Conservation (phyloP, 2,329 filamentous ascomycete species). For the Fusarium verrucosum region DNA sequence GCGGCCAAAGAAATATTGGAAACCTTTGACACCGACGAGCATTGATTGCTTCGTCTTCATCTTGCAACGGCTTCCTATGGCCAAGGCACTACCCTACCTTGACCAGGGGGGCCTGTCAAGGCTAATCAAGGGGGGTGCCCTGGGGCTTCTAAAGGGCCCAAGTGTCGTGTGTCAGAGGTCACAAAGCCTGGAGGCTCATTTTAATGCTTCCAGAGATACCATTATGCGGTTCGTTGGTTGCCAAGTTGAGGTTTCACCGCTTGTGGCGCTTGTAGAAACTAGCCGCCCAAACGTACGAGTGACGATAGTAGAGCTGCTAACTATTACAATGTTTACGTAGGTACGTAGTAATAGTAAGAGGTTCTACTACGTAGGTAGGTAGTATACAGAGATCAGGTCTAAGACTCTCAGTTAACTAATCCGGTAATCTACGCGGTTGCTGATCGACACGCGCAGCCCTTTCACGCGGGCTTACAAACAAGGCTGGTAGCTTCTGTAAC, state of each 20-base stretch:
- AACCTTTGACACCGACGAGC: conserved; percentile 22
- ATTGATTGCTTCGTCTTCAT: conserved; percentile 15
- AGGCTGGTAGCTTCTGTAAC: conserved; percentile 7
- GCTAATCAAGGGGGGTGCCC: conserved; percentile 27
- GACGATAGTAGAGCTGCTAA: background rate
- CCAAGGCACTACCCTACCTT: conserved; percentile 15
- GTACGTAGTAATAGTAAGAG: conserved; percentile 2
- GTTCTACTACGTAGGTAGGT: no score
- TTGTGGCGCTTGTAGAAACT: conserved; percentile 9
- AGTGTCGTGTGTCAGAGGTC: conserved; percentile 38
- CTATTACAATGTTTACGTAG: no score
- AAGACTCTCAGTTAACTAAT: conserved; percentile 10
- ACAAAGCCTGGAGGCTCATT: conserved; percentile 15
- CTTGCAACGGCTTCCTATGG: conserved; percentile 5
- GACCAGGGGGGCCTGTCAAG: conserved; percentile 27
- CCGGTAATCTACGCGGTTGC: conserved; percentile 27
- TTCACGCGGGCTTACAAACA: conserved; percentile 11
- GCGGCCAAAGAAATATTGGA: conserved; percentile 28
- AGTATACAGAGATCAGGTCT: no score
- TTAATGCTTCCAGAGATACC: conserved; percentile 6
- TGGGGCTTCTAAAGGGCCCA: conserved; percentile 10
- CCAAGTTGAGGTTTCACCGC: conserved; percentile 16
- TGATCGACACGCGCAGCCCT: conserved; percentile 15
- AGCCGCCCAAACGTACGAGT: background rate
- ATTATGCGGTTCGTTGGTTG: conserved; percentile 14